Conservation (phyloP, 768 basidiomycete species). For the Boletus patriciae region DNA sequence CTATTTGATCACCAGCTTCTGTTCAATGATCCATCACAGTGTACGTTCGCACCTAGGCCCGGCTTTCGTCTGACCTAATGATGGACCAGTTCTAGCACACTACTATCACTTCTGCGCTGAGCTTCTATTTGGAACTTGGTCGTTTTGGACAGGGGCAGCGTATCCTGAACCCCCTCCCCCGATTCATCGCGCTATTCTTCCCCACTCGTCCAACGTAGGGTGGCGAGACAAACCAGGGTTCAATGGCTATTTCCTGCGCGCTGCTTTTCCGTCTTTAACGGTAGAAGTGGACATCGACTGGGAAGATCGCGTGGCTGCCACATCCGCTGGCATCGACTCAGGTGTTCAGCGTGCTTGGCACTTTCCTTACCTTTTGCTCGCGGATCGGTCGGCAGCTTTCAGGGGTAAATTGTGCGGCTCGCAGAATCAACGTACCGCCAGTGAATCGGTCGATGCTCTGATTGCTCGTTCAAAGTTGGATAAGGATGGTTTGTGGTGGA, state of each 20-base stretch:
- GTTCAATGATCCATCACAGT: constrained; percentile 71
- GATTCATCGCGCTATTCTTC: constrained; percentile 70
- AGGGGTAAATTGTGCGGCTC: constrained; percentile 62
- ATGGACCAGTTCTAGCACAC: constrained; percentile 60
- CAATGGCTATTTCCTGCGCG: constrained; percentile 73
- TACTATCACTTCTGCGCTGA: constrained; percentile 90
- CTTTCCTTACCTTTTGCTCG: constrained; percentile 66
- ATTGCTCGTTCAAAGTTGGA: constrained; percentile 34
- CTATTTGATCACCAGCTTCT: constrained; percentile 40
- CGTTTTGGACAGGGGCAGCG: constrained; percentile 64
- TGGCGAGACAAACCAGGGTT: constrained; percentile 82
- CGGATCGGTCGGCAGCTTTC: constrained; percentile 77
- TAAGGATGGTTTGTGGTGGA: constrained; percentile 66
- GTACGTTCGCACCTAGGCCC: constrained; percentile 19
- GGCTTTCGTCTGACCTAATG: background rate
- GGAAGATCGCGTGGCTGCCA: constrained; percentile 53
- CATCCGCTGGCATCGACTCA: constrained; percentile 22
- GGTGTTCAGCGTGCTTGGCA: constrained; percentile 55
- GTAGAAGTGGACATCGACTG: constrained; percentile 73
- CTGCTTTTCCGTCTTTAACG: constrained; percentile 67
- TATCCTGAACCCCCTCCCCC: constrained; percentile 45
- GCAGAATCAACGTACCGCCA: constrained; percentile 69
- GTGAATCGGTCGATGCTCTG: constrained; percentile 64
- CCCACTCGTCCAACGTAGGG: constrained; percentile 53
- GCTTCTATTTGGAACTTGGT: constrained; percentile 72